Percentiles rank a stretch among this genome's conserved stretches.
Evolutionary conservation across 129 eudicot species (phyloP).

Genomic region (Lactuca saligna): DNA sequence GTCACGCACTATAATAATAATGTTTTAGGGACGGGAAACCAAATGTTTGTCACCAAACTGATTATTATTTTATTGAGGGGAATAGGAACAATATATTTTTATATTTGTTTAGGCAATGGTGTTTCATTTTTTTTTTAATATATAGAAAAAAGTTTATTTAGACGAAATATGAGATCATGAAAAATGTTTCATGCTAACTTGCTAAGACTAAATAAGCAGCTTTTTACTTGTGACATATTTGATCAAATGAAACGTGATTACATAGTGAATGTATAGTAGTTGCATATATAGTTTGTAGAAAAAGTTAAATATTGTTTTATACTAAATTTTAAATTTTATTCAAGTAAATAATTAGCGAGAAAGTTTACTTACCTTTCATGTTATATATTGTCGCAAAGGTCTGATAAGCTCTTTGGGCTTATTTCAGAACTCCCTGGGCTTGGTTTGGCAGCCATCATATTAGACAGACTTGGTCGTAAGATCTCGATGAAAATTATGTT

Average conservation of each 20-base stretch:
- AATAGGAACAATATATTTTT: neutral
- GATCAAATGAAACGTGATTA: too few species aligned
- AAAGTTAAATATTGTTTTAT: too few species aligned
- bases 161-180: too few species aligned
- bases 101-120: too few species aligned
- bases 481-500: constrained; percentile 52
- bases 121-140: too few species aligned
- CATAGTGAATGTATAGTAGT: neutral
- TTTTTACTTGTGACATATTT: too few species aligned
- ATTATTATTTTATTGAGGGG: neutral
- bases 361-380: neutral
- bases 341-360: neutral
- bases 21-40: neutral
- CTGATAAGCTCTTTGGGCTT: neutral
- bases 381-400: too few species aligned
- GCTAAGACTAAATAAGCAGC: too few species aligned
- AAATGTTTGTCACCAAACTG: neutral
- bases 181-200: neutral
- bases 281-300: neutral
- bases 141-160: neutral
- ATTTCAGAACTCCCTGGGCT: constrained; percentile 67
- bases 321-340: too few species aligned
- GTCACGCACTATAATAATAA: neutral
- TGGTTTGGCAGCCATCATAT: constrained; percentile 45
- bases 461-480: constrained; percentile 63